Conservation (phyloP, 2,329 filamentous ascomycete genomes). For the Fusarium metavorans region DNA sequence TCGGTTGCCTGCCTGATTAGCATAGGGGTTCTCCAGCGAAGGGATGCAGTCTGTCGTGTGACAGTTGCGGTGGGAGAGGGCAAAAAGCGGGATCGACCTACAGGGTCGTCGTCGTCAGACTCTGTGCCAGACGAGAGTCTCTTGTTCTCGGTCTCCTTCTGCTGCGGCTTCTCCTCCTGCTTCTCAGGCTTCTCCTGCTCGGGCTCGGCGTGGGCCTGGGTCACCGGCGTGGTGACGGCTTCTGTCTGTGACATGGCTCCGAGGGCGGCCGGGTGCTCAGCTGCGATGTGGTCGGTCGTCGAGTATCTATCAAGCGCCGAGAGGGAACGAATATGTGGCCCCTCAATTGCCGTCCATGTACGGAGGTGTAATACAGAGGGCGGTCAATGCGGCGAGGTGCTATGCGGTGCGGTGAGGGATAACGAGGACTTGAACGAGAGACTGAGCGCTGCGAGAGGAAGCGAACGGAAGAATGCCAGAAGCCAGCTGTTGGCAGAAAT, state of each 20-base stretch:
- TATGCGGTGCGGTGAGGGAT: conserved; percentile 4
- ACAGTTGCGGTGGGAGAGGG: conserved; percentile 25
- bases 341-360: conserved; percentile 41
- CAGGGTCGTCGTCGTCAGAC: conserved; percentile 45
- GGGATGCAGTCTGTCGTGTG: conserved; percentile 32
- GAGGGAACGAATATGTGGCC: conserved; percentile 33
- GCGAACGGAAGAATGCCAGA: conserved; percentile 43
- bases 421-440: conserved; percentile 29
- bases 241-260: conserved; percentile 51
- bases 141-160: conserved; percentile 39
- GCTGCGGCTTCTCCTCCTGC: conserved; percentile 22
- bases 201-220: conserved; percentile 18
- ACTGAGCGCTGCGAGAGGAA: conserved; percentile 32
- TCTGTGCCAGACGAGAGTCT: conserved; percentile 48
- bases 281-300: conserved; percentile 16
- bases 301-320: conserved; percentile 10
- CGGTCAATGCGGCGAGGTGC: conserved; percentile 15
- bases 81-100: conserved; percentile 39
- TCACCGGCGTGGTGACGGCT: conserved; percentile 44
- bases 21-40: conserved; percentile 18
- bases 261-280: conserved; percentile 6
- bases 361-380: conserved; percentile 22
- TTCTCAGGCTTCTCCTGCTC: conserved; percentile 28
- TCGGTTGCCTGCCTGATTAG: conserved; percentile 46
- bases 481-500: conserved; percentile 41